Evolutionary conservation across 306 rosid genomes (phyloP), one percentile per base, ranked within the genome.

Genomic region (Cicer judaicum): DNA sequence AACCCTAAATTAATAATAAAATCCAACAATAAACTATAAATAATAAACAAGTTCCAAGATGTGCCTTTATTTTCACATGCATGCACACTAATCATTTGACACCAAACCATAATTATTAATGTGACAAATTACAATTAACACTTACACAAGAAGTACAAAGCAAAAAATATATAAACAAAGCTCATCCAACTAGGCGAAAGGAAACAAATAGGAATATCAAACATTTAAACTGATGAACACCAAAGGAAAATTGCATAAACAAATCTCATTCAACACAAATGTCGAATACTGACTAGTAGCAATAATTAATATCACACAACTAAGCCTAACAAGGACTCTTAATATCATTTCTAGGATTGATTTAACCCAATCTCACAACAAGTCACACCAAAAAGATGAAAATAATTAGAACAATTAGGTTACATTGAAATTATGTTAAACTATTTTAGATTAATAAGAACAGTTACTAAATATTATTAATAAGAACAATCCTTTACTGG

Each of bases 1-100:
- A 73, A 97, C 96, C 99, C 99, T 94, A 72, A 18, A 18, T 18
- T 18, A 18, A 18, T 18, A 18, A 1, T 18, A 18, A 18, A 18
- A 18, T 18, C 19, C 1, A 18, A 18, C 19, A 18, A 18, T 18
- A 18, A 18, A 18, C 19, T 18, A 18, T 18, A 18, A 18, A 18
- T 18, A 18, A 18, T 18, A 18, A 10, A 40, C 24, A 61, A 7
- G 64, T 43, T 40, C 14, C 52, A 73, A 74, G 18, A 72, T 15
- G 52, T 29, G 15, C 3, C 12, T 13, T 52, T 66, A 24, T 24
- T 24, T 24, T 72, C 63, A 49, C 10, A 52, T n/a, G 70, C 18
- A 53, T 7, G 6, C 56, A 62, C 24, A n/a, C 69, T 44, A 68
- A 61, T 52, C 46, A 10, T 14, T 6, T 41, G 19, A 67, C 8